Percentiles rank a stretch among this genome's conserved stretches.
Evolutionary conservation across 2,329 filamentous ascomycete genomes (phyloP).

Genomic region (Zasmidium citrigriseum): DNA sequence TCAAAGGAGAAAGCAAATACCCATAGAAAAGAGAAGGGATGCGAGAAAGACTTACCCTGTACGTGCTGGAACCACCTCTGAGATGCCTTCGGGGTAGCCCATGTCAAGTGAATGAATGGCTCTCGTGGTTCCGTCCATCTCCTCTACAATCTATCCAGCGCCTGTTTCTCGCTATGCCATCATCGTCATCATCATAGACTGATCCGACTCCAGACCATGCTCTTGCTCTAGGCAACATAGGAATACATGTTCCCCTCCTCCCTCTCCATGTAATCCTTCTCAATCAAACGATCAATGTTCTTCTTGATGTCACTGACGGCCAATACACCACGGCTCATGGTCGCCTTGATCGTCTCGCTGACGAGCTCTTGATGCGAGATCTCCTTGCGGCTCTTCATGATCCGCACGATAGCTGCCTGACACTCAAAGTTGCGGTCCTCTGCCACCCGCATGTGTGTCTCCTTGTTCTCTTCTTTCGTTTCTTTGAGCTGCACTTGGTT

Average conservation of each 20-base stretch:
- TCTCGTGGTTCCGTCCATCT: neutral
- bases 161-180: neutral
- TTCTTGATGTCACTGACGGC: slow-evolving; percentile 89
- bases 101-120: neutral
- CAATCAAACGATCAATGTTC: slow-evolving; percentile 94
- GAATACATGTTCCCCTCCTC: slow-evolving; percentile 62
- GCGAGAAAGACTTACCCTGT: no score
- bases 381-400: slow-evolving; percentile 91
- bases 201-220: no score
- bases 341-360: slow-evolving; percentile 88
- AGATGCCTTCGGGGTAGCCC: neutral
- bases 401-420: slow-evolving; percentile 92
- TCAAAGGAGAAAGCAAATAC: no score
- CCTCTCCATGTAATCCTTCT: slow-evolving; percentile 90
- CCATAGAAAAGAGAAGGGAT: no score
- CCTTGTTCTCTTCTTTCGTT: slow-evolving; percentile 91
- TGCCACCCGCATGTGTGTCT: slow-evolving; percentile 85
- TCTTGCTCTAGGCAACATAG: slow-evolving; percentile 45
- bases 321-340: slow-evolving; percentile 80
- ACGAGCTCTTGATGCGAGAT: slow-evolving; percentile 87
- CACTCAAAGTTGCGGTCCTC: slow-evolving; percentile 94
- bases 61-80: no score
- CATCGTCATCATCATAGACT: no score
- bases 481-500: slow-evolving; percentile 98
- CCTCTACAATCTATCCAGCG: neutral